Percentiles rank a stretch among this genome's conserved stretches.
Evolutionary conservation across 495 filamentous ascomycete genomes (phyloP).

Genomic region (Penicillium steckii): DNA sequence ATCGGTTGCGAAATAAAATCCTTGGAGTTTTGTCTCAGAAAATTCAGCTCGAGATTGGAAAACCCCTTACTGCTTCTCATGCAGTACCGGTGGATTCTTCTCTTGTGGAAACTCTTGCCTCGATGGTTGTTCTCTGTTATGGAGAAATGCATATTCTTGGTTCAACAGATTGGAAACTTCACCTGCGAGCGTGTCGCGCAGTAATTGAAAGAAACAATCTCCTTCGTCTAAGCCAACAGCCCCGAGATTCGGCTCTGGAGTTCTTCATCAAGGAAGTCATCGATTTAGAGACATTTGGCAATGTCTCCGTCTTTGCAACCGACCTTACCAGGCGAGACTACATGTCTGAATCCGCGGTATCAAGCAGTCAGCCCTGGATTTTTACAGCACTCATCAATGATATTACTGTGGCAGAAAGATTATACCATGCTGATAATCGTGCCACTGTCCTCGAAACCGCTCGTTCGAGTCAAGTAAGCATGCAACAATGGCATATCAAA

Average conservation of each 20-base stretch:
- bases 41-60: slow-evolving; percentile 6
- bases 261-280: slow-evolving; percentile 20
- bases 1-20: slow-evolving; percentile 9
- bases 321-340: background rate
- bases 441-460: background rate
- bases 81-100: background rate
- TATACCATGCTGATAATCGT: background rate
- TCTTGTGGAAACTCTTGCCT: slow-evolving; percentile 11
- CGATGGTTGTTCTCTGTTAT: slow-evolving; percentile 17
- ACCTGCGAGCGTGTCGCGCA: slow-evolving; percentile 16
- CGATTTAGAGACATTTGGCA: slow-evolving; percentile 16
- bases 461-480: background rate
- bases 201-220: slow-evolving; percentile 16
- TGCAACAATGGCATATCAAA: slow-evolving; percentile 12
- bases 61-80: background rate
- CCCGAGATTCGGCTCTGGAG: slow-evolving; percentile 2
- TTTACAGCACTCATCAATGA: slow-evolving; percentile 15
- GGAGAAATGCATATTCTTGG: slow-evolving; percentile 15
- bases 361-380: slow-evolving; percentile 7
- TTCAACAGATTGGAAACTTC: slow-evolving; percentile 17
- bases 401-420: slow-evolving; percentile 11
- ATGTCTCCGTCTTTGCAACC: slow-evolving; percentile 4
- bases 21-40: slow-evolving; percentile 6
- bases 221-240: background rate
- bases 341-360: background rate